Percentiles rank a stretch among this genome's conserved stretches.
Conservation (phyloP, 106 monocot species). For the Platanthera zijinensis region DNA sequence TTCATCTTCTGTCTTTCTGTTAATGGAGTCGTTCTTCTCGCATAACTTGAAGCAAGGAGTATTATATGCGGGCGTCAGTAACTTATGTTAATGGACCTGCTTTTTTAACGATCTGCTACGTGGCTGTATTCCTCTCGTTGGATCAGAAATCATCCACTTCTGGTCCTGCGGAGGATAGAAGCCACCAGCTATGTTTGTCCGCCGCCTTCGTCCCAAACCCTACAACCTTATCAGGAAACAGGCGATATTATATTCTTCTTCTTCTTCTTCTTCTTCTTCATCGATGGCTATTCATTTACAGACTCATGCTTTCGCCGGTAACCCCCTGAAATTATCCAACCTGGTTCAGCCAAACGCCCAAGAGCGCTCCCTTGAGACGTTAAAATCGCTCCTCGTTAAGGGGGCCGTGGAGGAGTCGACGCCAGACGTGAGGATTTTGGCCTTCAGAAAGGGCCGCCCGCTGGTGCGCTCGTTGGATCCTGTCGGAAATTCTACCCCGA, state of each 20-base stretch:
- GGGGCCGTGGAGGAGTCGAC: constrained; percentile 9
- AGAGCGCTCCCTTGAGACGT: constrained; percentile 35
- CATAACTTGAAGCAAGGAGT: not conserved
- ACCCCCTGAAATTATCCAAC: constrained; percentile 29
- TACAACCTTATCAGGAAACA: no score
- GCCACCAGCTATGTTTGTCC: no score
- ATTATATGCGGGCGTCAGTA: not conserved
- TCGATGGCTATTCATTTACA: constrained; percentile 36
- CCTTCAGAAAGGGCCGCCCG: constrained; percentile 63
- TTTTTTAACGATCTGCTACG: no score
- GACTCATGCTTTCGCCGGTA: constrained; percentile 61
- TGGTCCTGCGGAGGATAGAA: no score
- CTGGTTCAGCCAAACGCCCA: not conserved
- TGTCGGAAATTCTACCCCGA: constrained; percentile 12
- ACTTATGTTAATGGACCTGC: no score
- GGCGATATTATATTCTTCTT: no score
- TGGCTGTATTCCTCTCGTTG: no score
- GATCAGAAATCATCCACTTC: no score
- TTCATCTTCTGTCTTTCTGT: not conserved
- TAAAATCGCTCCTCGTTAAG: constrained; percentile 31
- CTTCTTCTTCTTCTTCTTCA: no score
- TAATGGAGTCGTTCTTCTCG: not conserved
- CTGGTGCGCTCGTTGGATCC: constrained; percentile 34
- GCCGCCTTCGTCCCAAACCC: no score
- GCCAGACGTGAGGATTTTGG: constrained; percentile 29